A percentile compares a stretch with the other conserved stretches of the same genome.
Evolutionary conservation across 495 filamentous ascomycete genomes (phyloP).

Genomic region (Clohesyomyces aquaticus): DNA sequence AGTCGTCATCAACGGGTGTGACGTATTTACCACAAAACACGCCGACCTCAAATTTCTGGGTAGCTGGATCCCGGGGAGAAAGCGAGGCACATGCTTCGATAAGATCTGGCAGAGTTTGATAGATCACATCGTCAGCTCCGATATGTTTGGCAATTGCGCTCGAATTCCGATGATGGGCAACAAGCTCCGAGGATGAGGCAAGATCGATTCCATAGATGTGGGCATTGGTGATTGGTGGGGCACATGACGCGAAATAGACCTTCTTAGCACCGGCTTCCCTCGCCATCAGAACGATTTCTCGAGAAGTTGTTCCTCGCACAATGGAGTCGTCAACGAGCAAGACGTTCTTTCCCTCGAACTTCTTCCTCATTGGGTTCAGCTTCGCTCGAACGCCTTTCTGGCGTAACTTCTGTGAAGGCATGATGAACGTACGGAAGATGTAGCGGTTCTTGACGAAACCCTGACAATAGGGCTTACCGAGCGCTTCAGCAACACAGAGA

Average conservation of each 20-base stretch:
- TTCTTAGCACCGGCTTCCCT: slow-evolving; percentile 86
- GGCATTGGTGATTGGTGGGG: slow-evolving; percentile 80
- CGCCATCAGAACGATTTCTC: slow-evolving; percentile 94
- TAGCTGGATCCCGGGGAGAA: slow-evolving; percentile 57
- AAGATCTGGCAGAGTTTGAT: slow-evolving; percentile 82
- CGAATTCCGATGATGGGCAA: slow-evolving; percentile 76
- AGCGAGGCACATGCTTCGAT: slow-evolving; percentile 78
- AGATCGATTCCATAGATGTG: slow-evolving; percentile 91
- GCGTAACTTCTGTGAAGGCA: slow-evolving; percentile 83
- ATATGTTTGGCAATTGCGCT: slow-evolving; percentile 76
- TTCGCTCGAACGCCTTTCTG: slow-evolving; percentile 79
- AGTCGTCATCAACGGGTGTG: slow-evolving; percentile 78
- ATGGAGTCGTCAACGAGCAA: slow-evolving; percentile 92
- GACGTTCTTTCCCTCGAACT: slow-evolving; percentile 84
- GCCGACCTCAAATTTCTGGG: slow-evolving; percentile 82
- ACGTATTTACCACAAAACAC: slow-evolving; percentile 93
- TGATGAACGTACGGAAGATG: slow-evolving; percentile 94
- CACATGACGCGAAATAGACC: slow-evolving; percentile 87
- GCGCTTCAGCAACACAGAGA: slow-evolving; percentile 71
- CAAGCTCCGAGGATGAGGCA: slow-evolving; percentile 77
- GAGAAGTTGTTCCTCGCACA: slow-evolving; percentile 86
- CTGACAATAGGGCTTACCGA: slow-evolving; percentile 81
- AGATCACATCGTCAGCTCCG: slow-evolving; percentile 90
- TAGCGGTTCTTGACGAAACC: slow-evolving; percentile 95
- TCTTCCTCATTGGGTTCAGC: slow-evolving; percentile 81